Conservation (phyloP, 192 early-diverging fungal species). For the Podila horticola region DNA sequence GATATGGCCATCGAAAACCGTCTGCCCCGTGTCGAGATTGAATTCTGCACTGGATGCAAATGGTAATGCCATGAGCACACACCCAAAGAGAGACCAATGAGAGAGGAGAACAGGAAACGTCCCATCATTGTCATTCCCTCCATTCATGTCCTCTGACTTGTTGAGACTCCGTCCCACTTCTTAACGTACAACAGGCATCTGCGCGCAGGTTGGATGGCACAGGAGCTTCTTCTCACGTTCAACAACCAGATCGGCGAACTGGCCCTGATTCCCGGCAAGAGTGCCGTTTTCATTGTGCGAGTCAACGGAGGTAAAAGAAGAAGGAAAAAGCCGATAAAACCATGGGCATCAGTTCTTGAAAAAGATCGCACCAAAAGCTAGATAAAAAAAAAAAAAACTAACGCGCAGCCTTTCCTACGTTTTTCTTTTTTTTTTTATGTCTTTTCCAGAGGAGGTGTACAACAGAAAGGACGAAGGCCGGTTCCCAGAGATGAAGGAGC, state of each 20-base stretch:
- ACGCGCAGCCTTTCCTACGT: too few species aligned
- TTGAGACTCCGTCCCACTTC: not conserved
- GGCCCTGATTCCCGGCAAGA: conserved; percentile 69
- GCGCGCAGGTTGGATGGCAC: conserved; percentile 73
- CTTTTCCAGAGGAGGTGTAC: conserved; percentile 60
- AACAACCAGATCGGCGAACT: conserved; percentile 70
- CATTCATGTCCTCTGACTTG: not conserved
- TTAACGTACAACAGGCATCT: conserved; percentile 30
- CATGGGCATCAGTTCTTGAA: too few species aligned
- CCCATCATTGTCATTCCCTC: not conserved
- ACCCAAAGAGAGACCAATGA: not conserved
- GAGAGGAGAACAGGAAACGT: not conserved
- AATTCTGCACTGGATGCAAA: conserved; percentile 56
- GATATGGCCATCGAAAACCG: conserved; percentile 33
- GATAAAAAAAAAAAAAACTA: too few species aligned
- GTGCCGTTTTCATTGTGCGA: conserved; percentile 59
- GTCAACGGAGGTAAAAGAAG: conserved; percentile 59
- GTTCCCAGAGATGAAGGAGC: conserved; percentile 82
- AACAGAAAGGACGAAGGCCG: conserved; percentile 71
- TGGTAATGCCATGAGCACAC: conserved; percentile 30
- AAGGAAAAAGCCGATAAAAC: not conserved
- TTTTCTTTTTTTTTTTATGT: conserved; percentile 11
- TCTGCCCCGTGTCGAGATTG: conserved; percentile 53
- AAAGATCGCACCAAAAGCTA: too few species aligned
- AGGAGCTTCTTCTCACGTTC: conserved; percentile 77